These are phyloP conservation scores for Nemania sp. DNA, from an alignment of 2,329 filamentous ascomycete genomes.

Conservation along the genomic window DNA sequence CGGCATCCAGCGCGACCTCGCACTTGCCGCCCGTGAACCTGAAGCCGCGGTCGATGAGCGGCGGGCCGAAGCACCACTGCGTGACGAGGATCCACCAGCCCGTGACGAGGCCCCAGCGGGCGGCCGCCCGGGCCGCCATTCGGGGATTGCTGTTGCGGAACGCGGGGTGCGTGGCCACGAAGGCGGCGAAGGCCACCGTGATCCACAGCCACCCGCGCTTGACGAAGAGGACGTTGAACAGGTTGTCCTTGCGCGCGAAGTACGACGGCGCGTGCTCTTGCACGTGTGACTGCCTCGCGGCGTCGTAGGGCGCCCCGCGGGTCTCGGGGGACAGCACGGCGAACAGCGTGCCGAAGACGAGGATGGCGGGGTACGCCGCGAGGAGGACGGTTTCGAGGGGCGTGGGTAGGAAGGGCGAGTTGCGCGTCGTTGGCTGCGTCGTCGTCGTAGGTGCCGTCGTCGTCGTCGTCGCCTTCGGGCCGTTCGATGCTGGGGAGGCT, in stretches of 20 bases:
- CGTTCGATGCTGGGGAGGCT: background rate
- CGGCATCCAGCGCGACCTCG: conserved; percentile 58
- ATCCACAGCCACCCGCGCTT: conserved; percentile 96
- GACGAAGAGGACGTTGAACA: conserved; percentile 92
- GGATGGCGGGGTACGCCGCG: conserved; percentile 73
- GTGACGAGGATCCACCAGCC: conserved; percentile 83
- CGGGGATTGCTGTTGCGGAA: conserved; percentile 38
- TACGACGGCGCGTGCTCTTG: conserved; percentile 69
- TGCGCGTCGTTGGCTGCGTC: conserved; percentile 38
- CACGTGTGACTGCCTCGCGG: conserved; percentile 65
- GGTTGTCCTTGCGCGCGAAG: conserved; percentile 90
- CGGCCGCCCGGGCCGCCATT: conserved; percentile 58
- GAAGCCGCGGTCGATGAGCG: conserved; percentile 89
- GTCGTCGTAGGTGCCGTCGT: conserved; percentile 21
- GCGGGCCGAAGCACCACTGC: conserved; percentile 94
- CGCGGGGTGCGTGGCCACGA: conserved; percentile 70
- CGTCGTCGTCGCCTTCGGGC: background rate
- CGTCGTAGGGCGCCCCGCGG: conserved; percentile 66
- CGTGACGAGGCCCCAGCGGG: conserved; percentile 76
- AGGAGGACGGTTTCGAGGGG: conserved; percentile 68
- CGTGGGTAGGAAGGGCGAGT: conserved; percentile 69
- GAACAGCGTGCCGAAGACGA: conserved; percentile 82
- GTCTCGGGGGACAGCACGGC: conserved; percentile 75
- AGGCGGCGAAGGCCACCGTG: conserved; percentile 71
- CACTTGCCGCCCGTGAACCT: conserved; percentile 86